These are phyloP conservation scores for Mucor saturninus DNA, from an alignment of 371 early-diverging fungal genomes.

Conservation along the genomic window DNA sequence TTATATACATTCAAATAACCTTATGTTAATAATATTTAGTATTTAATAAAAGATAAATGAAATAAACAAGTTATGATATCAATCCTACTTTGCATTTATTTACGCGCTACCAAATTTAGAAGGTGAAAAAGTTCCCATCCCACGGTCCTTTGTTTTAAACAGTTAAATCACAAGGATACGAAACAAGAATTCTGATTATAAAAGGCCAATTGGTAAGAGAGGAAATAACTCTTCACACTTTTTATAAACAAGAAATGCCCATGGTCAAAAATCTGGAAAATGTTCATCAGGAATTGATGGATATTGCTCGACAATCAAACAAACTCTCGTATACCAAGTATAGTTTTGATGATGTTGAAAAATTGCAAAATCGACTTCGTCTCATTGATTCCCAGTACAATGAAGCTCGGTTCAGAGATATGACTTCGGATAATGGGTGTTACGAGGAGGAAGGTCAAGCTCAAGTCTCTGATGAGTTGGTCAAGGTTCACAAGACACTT, in stretches of 20 bases:
- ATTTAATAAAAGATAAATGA: too few relatives aligned
- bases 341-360: conserved; percentile 37
- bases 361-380: conserved; percentile 38
- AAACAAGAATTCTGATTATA: too few relatives aligned
- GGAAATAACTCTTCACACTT: too few relatives aligned
- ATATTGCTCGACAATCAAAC: conserved; percentile 45
- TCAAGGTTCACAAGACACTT: conserved; percentile 38
- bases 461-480: conserved; percentile 41
- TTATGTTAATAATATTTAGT: too few relatives aligned
- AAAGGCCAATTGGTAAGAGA: too few relatives aligned
- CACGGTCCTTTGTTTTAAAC: neutral
- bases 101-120: neutral
- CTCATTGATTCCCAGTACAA: conserved; percentile 29
- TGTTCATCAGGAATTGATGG: conserved; percentile 46
- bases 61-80: too few relatives aligned
- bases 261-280: conserved; percentile 39
- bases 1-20: too few relatives aligned
- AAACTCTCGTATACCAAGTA: conserved; percentile 34
- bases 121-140: conserved; percentile 1
- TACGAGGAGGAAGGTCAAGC: conserved; percentile 51
- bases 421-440: conserved; percentile 25
- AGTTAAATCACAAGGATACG: neutral
- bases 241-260: conserved; percentile 18
- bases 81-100: too few relatives aligned
- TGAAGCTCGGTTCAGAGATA: conserved; percentile 22